Conservation (phyloP, 2,329 filamentous ascomycete species). For the Fusarium albosuccineum region DNA sequence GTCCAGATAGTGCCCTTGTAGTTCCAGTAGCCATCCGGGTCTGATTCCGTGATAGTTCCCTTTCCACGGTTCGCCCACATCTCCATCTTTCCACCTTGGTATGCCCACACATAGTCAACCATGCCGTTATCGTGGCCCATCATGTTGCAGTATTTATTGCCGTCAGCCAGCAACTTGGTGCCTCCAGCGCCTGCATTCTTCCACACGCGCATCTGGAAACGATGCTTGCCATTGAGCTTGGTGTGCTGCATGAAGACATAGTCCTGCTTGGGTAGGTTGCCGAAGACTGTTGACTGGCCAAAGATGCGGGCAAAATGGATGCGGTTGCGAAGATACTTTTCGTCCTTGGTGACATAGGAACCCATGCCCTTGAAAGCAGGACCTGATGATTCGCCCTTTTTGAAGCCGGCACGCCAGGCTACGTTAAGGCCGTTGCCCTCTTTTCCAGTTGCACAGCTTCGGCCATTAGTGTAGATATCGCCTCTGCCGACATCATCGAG, state of each 20-base stretch:
- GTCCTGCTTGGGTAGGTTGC: slow-evolving; percentile 11
- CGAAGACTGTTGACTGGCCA: slow-evolving; percentile 9
- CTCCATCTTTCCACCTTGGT: slow-evolving; percentile 11
- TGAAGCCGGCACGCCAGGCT: slow-evolving; percentile 33
- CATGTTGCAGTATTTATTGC: slow-evolving; percentile 41
- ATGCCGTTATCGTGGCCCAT: slow-evolving; percentile 16
- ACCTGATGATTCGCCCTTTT: slow-evolving; percentile 22
- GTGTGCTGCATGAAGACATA: slow-evolving; percentile 28
- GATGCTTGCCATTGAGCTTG: slow-evolving; percentile 5
- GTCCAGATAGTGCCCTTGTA: neutral
- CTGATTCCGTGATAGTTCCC: neutral
- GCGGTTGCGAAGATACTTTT: neutral
- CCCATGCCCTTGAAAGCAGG: slow-evolving; percentile 1
- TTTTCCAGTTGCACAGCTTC: slow-evolving; percentile 32
- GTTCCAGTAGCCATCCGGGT: neutral
- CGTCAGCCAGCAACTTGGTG: slow-evolving; percentile 22
- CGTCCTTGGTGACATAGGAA: neutral
- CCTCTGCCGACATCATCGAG: slow-evolving; percentile 28
- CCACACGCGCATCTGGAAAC: slow-evolving; percentile 19
- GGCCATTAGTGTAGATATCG: slow-evolving; percentile 33
- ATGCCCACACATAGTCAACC: slow-evolving; percentile 38
- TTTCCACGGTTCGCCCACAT: slow-evolving; percentile 12
- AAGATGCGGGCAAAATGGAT: slow-evolving; percentile 35
- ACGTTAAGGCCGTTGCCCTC: slow-evolving; percentile 40
- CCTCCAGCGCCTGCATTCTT: slow-evolving; percentile 17